Percentiles rank a stretch among this genome's conserved stretches.
Conservation (phyloP, 306 rosid species). For the Echinosophora koreensis region DNA sequence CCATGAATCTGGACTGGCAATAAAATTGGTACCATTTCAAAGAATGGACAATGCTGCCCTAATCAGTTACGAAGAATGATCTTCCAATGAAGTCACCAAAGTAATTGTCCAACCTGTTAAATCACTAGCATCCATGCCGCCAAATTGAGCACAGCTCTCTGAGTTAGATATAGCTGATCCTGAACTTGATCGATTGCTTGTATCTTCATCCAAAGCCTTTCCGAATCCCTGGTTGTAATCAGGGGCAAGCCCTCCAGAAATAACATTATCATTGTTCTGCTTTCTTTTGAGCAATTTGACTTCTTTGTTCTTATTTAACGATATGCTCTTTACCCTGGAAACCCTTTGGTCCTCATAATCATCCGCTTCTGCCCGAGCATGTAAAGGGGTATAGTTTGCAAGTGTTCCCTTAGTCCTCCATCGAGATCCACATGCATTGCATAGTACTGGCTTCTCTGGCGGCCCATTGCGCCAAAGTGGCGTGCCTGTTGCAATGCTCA, state of each 20-base stretch:
- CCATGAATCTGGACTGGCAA: slow-evolving; percentile 22
- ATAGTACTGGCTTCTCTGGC: slow-evolving; percentile 94
- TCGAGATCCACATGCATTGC: slow-evolving; percentile 99
- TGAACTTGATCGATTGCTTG: slow-evolving; percentile 92
- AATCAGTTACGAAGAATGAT: slow-evolving; percentile 38
- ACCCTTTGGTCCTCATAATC: slow-evolving; percentile 78
- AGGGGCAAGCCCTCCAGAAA: slow-evolving; percentile 54
- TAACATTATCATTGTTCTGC: slow-evolving; percentile 61
- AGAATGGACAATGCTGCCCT: slow-evolving; percentile 31
- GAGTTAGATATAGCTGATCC: slow-evolving; percentile 96
- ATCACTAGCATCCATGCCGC: slow-evolving; percentile 88
- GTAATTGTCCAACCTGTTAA: slow-evolving; percentile 79
- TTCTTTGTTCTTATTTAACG: slow-evolving; percentile 79
- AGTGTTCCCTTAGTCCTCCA: slow-evolving; percentile 99
- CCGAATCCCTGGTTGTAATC: slow-evolving; percentile 73
- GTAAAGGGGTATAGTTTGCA: slow-evolving; percentile 95
- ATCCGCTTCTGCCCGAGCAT: slow-evolving; percentile 89
- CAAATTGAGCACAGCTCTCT: slow-evolving; percentile 93
- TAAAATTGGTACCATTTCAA: slow-evolving; percentile 22
- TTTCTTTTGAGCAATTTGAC: slow-evolving; percentile 77
- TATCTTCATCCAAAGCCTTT: slow-evolving; percentile 78
- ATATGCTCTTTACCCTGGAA: slow-evolving; percentile 75
- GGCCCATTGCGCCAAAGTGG: slow-evolving; percentile 99
- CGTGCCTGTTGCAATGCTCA: slow-evolving; percentile 77
- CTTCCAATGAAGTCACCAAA: slow-evolving; percentile 34